Conservation (phyloP, 352 stramenopile genomes). For the Phytopythium aichiense region DNA sequence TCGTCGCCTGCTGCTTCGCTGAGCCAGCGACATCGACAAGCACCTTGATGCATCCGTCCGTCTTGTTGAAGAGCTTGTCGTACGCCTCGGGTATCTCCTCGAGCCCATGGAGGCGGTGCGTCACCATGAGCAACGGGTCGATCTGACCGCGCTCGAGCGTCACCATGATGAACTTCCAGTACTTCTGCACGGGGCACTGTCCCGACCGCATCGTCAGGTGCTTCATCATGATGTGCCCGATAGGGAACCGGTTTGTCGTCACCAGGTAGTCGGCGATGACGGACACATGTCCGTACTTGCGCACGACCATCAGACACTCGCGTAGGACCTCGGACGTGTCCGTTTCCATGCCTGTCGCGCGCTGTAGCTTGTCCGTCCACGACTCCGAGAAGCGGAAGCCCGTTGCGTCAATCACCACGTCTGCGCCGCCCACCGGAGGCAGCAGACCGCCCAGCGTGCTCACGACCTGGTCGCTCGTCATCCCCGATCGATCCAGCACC, state of each 20-base stretch:
- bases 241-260: constrained; percentile 28
- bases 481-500: constrained; percentile 21
- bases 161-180: constrained; percentile 25
- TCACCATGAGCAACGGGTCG: constrained; percentile 21
- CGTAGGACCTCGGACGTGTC: constrained; percentile 34
- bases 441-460: constrained; percentile 25
- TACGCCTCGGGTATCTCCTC: constrained; percentile 27
- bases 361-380: constrained; percentile 29
- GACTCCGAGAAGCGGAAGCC: constrained; percentile 22
- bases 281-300: constrained; percentile 24
- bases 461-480: constrained; percentile 23
- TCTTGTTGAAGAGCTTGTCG: constrained; percentile 23
- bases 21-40: constrained; percentile 6
- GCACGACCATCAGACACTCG: constrained; percentile 29
- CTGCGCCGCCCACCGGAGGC: constrained; percentile 20
- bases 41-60: constrained; percentile 34
- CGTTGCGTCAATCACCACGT: constrained; percentile 37
- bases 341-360: constrained; percentile 18
- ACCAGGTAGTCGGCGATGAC: constrained; percentile 34
- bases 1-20: background rate
- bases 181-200: constrained; percentile 26
- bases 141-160: constrained; percentile 22
- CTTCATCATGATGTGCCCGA: constrained; percentile 42
- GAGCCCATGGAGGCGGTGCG: constrained; percentile 22
- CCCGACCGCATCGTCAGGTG: constrained; percentile 32